These are phyloP conservation scores for Neophaeococcomyces mojaviensis DNA, from an alignment of 2,329 filamentous ascomycete genomes.

Conservation along the genomic window DNA sequence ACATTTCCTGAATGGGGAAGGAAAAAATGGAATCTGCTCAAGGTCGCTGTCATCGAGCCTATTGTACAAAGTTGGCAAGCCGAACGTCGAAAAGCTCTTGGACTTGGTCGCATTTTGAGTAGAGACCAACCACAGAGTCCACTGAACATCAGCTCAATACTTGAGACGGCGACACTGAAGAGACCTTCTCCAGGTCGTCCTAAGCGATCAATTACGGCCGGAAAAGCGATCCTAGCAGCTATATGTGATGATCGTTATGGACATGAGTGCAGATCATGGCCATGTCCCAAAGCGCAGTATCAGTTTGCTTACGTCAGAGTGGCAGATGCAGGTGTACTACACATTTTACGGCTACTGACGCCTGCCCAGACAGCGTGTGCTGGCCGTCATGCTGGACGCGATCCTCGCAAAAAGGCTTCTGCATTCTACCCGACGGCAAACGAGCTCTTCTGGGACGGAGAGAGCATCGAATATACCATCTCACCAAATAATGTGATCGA, in stretches of 20 bases:
- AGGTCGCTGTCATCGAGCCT: slow-evolving; percentile 35
- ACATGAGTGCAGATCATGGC: slow-evolving; percentile 46
- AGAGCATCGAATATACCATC: slow-evolving; percentile 60
- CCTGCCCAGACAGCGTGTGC: slow-evolving; percentile 64
- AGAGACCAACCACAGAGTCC: not conserved
- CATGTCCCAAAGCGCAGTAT: slow-evolving; percentile 26
- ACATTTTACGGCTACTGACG: slow-evolving; percentile 68
- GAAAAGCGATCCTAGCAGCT: no score
- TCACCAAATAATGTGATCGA: slow-evolving; percentile 51
- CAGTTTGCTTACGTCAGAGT: slow-evolving; percentile 67
- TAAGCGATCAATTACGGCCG: no score
- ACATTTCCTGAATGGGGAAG: slow-evolving; percentile 37
- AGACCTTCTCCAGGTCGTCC: no score
- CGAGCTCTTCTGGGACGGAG: slow-evolving; percentile 68
- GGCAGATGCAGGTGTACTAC: slow-evolving; percentile 41
- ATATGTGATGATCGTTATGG: slow-evolving; percentile 33
- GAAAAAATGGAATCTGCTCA: slow-evolving; percentile 42
- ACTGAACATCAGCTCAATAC: not conserved
- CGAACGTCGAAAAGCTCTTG: not conserved
- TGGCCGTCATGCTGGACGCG: slow-evolving; percentile 34
- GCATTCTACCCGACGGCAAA: slow-evolving; percentile 57
- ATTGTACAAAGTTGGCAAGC: slow-evolving; percentile 20
- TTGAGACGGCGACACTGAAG: no score
- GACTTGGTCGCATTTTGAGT: not conserved
- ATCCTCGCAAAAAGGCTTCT: slow-evolving; percentile 22